Conservation (phyloP, 257 asterid genomes). For the Forsythia suspensa region DNA sequence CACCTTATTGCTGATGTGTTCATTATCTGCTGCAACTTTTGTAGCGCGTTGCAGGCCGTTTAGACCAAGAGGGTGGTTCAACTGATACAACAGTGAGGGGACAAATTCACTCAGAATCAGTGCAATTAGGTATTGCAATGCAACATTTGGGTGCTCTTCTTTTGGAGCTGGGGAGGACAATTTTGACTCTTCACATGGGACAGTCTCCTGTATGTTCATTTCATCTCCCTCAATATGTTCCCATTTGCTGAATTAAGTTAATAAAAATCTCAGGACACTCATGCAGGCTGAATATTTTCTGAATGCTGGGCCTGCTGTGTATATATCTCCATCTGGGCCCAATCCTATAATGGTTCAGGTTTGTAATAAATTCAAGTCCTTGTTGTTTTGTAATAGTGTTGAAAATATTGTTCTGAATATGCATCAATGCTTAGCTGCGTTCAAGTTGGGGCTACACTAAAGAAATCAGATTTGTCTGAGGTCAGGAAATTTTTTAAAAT, state of each 20-base stretch:
- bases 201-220: slow-evolving; percentile 69
- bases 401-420: slow-evolving; percentile 5
- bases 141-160: slow-evolving; percentile 91
- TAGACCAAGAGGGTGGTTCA: slow-evolving; percentile 69
- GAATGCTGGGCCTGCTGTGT: slow-evolving; percentile 97
- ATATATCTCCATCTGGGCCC: slow-evolving; percentile 91
- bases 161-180: slow-evolving; percentile 91
- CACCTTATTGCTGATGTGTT: slow-evolving; percentile 32
- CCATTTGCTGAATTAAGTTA: slow-evolving; percentile 7
- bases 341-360: slow-evolving; percentile 99
- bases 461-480: not conserved
- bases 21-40: slow-evolving; percentile 46
- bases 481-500: not conserved
- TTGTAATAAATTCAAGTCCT: slow-evolving; percentile 21
- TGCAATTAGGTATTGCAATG: slow-evolving; percentile 76
- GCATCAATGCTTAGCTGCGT: not conserved
- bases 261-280: slow-evolving; percentile 25
- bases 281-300: slow-evolving; percentile 86
- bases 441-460: not conserved
- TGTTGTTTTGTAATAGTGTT: slow-evolving; percentile 1
- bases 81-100: slow-evolving; percentile 67
- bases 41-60: slow-evolving; percentile 75
- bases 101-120: slow-evolving; percentile 68
- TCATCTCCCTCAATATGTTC: slow-evolving; percentile 7
- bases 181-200: slow-evolving; percentile 84